These are phyloP conservation scores for Tetradesmus obliquus DNA, from an alignment of 139 green algal genomes.

Conservation along the genomic window DNA sequence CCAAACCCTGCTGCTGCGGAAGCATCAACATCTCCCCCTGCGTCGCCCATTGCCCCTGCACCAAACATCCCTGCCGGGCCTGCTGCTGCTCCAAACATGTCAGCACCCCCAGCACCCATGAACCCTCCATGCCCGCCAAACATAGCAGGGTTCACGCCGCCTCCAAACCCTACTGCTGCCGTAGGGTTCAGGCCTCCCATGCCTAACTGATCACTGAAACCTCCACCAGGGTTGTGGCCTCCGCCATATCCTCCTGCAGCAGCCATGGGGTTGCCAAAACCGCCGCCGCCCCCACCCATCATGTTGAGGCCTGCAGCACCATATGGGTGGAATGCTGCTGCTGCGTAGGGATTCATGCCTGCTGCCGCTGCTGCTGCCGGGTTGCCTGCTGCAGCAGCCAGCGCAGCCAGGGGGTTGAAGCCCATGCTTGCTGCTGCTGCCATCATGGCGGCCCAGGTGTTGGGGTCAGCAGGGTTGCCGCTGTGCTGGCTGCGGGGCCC, in stretches of 20 bases:
- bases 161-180: background rate
- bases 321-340: background rate
- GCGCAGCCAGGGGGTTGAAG: background rate
- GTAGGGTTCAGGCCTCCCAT: conserved; percentile 6
- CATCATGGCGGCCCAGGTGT: conserved; percentile 34
- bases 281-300: background rate
- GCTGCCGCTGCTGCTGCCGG: background rate
- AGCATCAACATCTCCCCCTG: background rate
- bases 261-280: conserved; percentile 20
- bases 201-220: background rate
- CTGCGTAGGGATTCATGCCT: conserved; percentile 8
- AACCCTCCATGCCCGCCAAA: background rate
- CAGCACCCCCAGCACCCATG: conserved; percentile 2
- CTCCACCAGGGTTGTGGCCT: background rate
- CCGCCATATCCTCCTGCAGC: background rate
- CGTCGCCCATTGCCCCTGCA: background rate
- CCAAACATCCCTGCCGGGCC: background rate
- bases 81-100: conserved; percentile 25
- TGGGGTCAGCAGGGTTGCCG: conserved; percentile 18
- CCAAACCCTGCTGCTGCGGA: background rate
- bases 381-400: conserved; percentile 10
- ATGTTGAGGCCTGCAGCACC: background rate
- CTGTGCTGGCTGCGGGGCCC: background rate
- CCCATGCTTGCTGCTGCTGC: conserved; percentile 34
- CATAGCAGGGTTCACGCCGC: conserved; percentile 4